Base-by-base conservation (phyloP, 2,329 filamentous ascomycete genomes). In the Fusarium pseudoanthophilum region DNA sequence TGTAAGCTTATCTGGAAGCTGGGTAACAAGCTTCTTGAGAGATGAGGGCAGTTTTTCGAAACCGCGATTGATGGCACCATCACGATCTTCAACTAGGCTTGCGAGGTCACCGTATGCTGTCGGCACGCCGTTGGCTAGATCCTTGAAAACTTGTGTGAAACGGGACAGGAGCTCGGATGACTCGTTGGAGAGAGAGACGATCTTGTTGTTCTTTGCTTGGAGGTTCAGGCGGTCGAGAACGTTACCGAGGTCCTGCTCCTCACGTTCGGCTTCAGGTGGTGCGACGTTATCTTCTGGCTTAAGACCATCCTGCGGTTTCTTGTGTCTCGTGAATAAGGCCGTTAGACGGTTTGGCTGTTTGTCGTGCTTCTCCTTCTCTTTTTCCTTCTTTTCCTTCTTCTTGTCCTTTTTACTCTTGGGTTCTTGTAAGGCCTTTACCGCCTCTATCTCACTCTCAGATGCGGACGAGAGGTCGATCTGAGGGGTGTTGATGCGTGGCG, bases 41-140 rank as follows among this genome's bases (percentile, higher is more conserved):
- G 93, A 93, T 1, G 87, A 86, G 0, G 95, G 95, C 49, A 98
- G 88, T 72, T 91, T 87, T 64, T 91, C 89, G 78, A 88, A 92
- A 67, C 86, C 86, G 64, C 86, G 85, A 45, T 86, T 84, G n/a
- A 92, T 84, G n/a, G 86, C 84, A 66, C 88, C 87, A 78, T 92
- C 88, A 68, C 86, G 86, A 78, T 91, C 89, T 67, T 91, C 88
- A 48, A 92, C 82, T 28, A 92, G 86, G 20, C 79, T 78, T 6
- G 86, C 90, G n/a, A 99, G 91, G 80, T 99, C 96, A 79, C 92
- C 88, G 82, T 97, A 97, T 6, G 96, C 96, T 1, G 95, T 98
- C 7, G 96, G 96, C 4, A 94, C 96, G 70, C 96, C 96, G 80
- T 95, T 95, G 78, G 96, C 90, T 21, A 98, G 89, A 80, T 99